Evolutionary conservation across 768 basidiomycete genomes (phyloP).

Genomic region (Collybia sordida): DNA sequence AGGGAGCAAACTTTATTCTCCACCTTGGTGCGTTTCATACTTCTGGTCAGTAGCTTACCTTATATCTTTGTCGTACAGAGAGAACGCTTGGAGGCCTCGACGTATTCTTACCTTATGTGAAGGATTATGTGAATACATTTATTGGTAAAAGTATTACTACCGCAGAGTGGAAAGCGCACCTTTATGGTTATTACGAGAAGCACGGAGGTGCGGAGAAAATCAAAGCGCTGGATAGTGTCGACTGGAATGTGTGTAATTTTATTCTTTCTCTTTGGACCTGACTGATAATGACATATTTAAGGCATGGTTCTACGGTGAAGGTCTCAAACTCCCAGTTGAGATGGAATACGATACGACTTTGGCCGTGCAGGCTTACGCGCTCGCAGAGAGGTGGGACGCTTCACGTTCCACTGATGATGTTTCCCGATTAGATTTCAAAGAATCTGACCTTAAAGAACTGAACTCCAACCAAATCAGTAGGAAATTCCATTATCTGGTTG

Average conservation of each 20-base stretch:
- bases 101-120: constrained; percentile 81
- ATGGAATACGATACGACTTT: constrained; percentile 76
- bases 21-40: constrained; percentile 59
- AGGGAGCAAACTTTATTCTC: constrained; percentile 87
- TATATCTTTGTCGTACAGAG: constrained; percentile 46
- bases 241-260: constrained; percentile 67
- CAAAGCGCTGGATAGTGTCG: constrained; percentile 62
- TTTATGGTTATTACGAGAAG: constrained; percentile 67
- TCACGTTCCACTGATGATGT: constrained; percentile 49
- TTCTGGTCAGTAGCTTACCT: background rate
- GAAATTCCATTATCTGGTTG: constrained; percentile 13
- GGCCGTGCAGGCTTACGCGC: constrained; percentile 64
- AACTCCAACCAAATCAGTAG: constrained; percentile 76
- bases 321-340: constrained; percentile 67
- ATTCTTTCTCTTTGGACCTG: background rate
- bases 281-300: constrained; percentile 18
- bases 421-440: constrained; percentile 51
- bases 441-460: constrained; percentile 60
- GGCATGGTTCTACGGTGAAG: constrained; percentile 86
- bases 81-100: constrained; percentile 78
- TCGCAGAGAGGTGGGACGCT: constrained; percentile 74
- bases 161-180: constrained; percentile 77
- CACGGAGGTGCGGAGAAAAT: constrained; percentile 62
- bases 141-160: constrained; percentile 84
- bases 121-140: constrained; percentile 80